Evolutionary conservation across 306 rosid species (phyloP), one percentile per base, ranked within the genome.

Genomic region (Castanea mollissima): DNA sequence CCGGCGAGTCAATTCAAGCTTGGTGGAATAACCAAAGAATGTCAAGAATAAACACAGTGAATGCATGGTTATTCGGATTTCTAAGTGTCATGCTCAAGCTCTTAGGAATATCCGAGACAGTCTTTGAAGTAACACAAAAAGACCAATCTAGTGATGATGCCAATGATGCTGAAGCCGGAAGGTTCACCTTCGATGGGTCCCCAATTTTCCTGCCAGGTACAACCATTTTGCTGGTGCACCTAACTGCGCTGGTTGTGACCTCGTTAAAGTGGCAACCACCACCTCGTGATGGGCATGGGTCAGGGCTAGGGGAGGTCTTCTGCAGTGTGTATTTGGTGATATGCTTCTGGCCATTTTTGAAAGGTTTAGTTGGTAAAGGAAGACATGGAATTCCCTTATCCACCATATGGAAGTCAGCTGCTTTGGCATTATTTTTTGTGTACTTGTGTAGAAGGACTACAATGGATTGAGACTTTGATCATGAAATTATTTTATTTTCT

Each of bases 1-100:
- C 85, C 1, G 83, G 85, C 21, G 74, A 81, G 5, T 88, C 97
- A 57, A 38, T 86, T 20, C 78, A 81, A 76, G 82, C 83, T 14
- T 94, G 98, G 93, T 91, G 98, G 98, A 94, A 92, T 69, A 91
- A 90, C 77, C 82, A 82, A 55, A 82, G 85, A 60, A 92, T 88
- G 97, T 75, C 80, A 71, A 83, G 73, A 80, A 82, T 94, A 77
- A 74, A 2, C n/a, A 0, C 81, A 18, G 69, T 71, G 83, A 87
- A 49, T 31, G 80, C 92, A 14, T 86, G 87, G 75, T 73, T 92
- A 5, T 63, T 80, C 31, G 93, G 91, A 72, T 34, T 89, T 55
- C 10, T 92, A 2, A 73, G 79, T 27, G 34, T 78, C 52, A 14
- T 88, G 2, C 57, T 85, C 9, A 86, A 92, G 62, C n/a, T 87